phyloP scores from a whole-genome alignment of 2,329 filamentous ascomycete species.

The Pseudohalonectria lignicola region DNA sequence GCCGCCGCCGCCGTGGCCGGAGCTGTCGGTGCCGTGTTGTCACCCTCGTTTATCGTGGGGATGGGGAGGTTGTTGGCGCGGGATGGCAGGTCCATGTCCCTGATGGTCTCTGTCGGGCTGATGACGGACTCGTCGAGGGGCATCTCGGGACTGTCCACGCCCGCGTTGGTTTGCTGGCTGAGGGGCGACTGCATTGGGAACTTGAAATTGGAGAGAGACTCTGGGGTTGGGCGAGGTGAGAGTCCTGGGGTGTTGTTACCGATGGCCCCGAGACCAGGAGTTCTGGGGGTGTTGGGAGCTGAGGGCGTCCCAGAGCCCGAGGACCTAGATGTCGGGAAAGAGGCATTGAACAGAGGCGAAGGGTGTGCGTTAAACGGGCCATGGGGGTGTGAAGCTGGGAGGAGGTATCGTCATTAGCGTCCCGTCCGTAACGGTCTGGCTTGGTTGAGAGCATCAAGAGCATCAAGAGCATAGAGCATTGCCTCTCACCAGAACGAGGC shows the following conservation, averaged over 20 bases:
- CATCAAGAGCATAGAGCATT: no score
- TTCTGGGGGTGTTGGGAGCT: slow-evolving; percentile 37
- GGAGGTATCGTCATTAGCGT: no score
- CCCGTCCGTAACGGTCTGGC: no score
- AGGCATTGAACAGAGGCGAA: slow-evolving; percentile 43
- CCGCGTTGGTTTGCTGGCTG: slow-evolving; percentile 13
- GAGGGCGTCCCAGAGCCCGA: slow-evolving; percentile 29
- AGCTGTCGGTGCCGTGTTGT: slow-evolving; percentile 17
- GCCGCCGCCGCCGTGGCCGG: slow-evolving; percentile 40
- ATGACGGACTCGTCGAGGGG: slow-evolving; percentile 17
- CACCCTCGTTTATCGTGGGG: slow-evolving; percentile 38
- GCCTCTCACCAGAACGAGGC: slow-evolving; percentile 29
- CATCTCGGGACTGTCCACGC: slow-evolving; percentile 29
- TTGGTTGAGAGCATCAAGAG: no score
- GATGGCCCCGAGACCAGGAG: slow-evolving; percentile 14
- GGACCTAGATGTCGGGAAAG: slow-evolving; percentile 32
- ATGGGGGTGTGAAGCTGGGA: slow-evolving; percentile 25
- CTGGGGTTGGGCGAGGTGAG: slow-evolving; percentile 28
- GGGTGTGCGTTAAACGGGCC: slow-evolving; percentile 30
- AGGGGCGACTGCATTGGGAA: slow-evolving; percentile 39
- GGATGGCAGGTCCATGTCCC: slow-evolving; percentile 20
- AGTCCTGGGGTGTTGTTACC: slow-evolving; percentile 16
- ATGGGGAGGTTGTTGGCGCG: slow-evolving; percentile 28
- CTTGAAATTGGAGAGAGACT: slow-evolving; percentile 41
- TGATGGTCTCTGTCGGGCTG: not conserved